phyloP scores from a whole-genome alignment of 1,284 basidiomycete genomes.

The Rhodotorula mucilaginosa region DNA sequence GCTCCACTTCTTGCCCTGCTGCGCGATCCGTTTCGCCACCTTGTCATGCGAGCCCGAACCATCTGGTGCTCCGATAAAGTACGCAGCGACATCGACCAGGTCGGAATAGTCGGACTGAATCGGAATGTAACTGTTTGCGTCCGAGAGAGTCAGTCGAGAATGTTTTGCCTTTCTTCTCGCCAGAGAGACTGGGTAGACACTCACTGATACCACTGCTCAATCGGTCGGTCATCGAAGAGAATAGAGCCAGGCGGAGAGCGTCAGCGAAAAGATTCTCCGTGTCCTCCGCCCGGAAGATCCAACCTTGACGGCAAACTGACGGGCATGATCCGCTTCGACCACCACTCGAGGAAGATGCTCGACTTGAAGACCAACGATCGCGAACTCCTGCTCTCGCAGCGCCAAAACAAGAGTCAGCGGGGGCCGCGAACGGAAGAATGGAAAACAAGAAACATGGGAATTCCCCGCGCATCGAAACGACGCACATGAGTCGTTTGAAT shows the following conservation, averaged over 20 bases:
- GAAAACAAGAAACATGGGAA: conserved; percentile 54
- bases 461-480: neutral
- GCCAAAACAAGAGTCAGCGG: neutral
- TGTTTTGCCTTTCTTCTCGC: neutral
- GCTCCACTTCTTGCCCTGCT: conserved; percentile 40
- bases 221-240: neutral
- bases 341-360: conserved; percentile 63
- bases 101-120: conserved; percentile 52
- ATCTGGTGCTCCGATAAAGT: conserved; percentile 56
- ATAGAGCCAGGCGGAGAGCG: too few species aligned
- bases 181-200: conserved; percentile 10
- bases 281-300: too few species aligned
- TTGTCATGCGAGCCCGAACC: conserved; percentile 35
- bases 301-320: conserved; percentile 5
- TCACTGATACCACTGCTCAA: conserved; percentile 42
- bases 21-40: conserved; percentile 39
- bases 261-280: too few species aligned
- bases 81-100: conserved; percentile 57
- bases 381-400: conserved; percentile 55
- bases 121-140: conserved; percentile 44
- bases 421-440: neutral
- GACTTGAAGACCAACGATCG: conserved; percentile 64
- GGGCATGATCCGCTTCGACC: conserved; percentile 29
- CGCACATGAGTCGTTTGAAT: conserved; percentile 39
- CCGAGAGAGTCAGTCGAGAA: neutral